Base-by-base conservation (phyloP, 2,329 filamentous ascomycete genomes). In the Lomentospora prolificans region DNA sequence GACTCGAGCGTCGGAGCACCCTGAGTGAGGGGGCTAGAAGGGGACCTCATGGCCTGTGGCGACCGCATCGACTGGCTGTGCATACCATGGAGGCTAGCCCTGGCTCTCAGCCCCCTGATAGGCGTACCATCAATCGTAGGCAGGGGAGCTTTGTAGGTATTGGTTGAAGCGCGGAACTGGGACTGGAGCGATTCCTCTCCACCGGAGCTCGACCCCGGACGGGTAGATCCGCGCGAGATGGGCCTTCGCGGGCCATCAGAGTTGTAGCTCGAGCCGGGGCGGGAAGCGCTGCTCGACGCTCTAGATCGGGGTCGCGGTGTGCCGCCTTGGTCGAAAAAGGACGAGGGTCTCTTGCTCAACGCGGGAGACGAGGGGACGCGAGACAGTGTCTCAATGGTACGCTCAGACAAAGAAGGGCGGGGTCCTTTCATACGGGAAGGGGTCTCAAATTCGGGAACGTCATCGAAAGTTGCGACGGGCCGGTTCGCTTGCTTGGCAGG, bases 331-430 rank as follows among this genome's bases (percentile, higher is more conserved):
- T 82, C 84, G 65, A 88, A 94, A 67, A 95, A 90, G 56, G 81
- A 83, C 0, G 89, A 89, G 7, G 79, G 74, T 55, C 84, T 81
- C 57, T 82, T 81, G 54, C 77, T 81, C 50, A 87, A 69, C 0
- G 81, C 81, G 3, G 91, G 90, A 0, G 90, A 94, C 0, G 88
- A 83, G 0, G 90, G 88, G 28, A 96, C 74, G 50, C 84, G 81
- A 3, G 90, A 80, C 4, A 96, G 73, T 0, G 89, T 95, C 67
- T 95, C 89, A 44, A 95, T 85, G 0, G 91, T 95, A 57, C 92
- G 78, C 63, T 96, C 91, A 0, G 87, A 84, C 3, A 96, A 75
- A 0, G 89, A 91, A 53, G 80, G 75, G 55, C 71, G 44, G 2
- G 44, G 22, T 48, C 17, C 44, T 19, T 25, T 48, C 10, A 10